Evolutionary conservation across 331 rosid genomes (phyloP).

Genomic region (Ulmus americana): DNA sequence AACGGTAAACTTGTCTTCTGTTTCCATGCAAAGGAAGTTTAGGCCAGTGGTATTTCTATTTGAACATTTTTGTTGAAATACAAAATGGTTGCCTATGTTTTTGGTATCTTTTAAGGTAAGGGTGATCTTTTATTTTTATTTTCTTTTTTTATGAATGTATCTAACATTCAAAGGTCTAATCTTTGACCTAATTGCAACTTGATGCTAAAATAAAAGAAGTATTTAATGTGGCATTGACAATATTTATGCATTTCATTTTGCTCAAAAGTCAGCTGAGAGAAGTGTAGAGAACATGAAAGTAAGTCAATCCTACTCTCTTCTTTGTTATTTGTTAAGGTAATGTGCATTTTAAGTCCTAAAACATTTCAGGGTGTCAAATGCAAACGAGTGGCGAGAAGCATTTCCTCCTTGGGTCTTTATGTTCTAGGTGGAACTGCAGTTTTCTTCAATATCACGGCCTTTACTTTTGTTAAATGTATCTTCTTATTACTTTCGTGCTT

Average conservation of each 20-base stretch:
- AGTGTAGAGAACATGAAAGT: slow-evolving; percentile 89
- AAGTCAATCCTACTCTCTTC: slow-evolving; percentile 24
- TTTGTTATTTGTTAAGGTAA: background rate
- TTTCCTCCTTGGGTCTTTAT: slow-evolving; percentile 89
- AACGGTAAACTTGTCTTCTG: too few relatives aligned
- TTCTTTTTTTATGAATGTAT: background rate
- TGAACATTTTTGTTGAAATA: background rate
- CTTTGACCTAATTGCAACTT: slow-evolving; percentile 46
- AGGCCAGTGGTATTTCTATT: slow-evolving; percentile 55
- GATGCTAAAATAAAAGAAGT: slow-evolving; percentile 65
- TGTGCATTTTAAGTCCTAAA: slow-evolving; percentile 16
- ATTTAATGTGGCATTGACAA: slow-evolving; percentile 86
- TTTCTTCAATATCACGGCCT: slow-evolving; percentile 45
- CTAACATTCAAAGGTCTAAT: background rate
- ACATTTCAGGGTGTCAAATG: slow-evolving; percentile 80
- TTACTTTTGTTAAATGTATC: background rate
- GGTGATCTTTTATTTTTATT: background rate
- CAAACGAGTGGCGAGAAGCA: slow-evolving; percentile 91
- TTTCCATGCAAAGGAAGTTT: background rate
- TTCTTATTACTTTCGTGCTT: background rate
- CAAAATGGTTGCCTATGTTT: background rate
- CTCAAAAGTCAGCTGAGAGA: slow-evolving; percentile 71
- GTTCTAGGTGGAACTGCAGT: slow-evolving; percentile 99
- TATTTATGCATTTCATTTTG: slow-evolving; percentile 82
- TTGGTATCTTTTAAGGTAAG: slow-evolving; percentile 2